Evolutionary conservation across 371 early-diverging fungal species (phyloP).

Genomic region (Mortierella sp.): DNA sequence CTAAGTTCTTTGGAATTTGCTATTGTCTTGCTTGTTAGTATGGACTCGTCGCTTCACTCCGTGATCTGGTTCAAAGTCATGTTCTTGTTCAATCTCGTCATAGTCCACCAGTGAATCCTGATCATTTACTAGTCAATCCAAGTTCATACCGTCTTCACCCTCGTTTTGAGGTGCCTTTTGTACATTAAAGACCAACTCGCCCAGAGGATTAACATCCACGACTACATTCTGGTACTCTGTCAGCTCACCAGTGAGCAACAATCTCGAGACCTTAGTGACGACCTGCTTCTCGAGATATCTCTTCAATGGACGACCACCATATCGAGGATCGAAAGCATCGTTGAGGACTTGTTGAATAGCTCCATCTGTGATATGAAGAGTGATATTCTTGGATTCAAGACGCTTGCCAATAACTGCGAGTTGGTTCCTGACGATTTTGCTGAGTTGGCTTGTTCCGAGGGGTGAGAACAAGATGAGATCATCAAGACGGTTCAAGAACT

Average conservation of each 20-base stretch:
- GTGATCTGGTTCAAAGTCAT: conserved; percentile 9
- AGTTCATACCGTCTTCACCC: conserved; percentile 33
- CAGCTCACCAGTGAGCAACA: conserved; percentile 75
- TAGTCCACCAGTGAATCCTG: not conserved
- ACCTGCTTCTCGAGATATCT: conserved; percentile 74
- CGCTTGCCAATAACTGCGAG: conserved; percentile 80
- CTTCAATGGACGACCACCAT: conserved; percentile 83
- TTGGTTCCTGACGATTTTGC: conserved; percentile 86
- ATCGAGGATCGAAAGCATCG: conserved; percentile 87
- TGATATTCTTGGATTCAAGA: conserved; percentile 81
- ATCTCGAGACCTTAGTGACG: conserved; percentile 78
- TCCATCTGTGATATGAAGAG: conserved; percentile 72
- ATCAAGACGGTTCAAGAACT: conserved; percentile 94
- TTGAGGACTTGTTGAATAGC: conserved; percentile 85
- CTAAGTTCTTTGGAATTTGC: not conserved
- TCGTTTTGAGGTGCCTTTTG: not conserved
- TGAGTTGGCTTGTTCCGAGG: conserved; percentile 70
- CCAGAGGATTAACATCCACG: conserved; percentile 43
- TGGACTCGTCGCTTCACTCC: conserved; percentile 20
- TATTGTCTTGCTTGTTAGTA: not conserved
- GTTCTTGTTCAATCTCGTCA: not conserved
- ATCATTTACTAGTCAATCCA: conserved; percentile 34
- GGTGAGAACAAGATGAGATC: conserved; percentile 78
- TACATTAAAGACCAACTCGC: conserved; percentile 44
- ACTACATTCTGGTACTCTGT: conserved; percentile 59